phyloP scores from a whole-genome alignment of 257 asterid species.

The Lycium ferocissimum region DNA sequence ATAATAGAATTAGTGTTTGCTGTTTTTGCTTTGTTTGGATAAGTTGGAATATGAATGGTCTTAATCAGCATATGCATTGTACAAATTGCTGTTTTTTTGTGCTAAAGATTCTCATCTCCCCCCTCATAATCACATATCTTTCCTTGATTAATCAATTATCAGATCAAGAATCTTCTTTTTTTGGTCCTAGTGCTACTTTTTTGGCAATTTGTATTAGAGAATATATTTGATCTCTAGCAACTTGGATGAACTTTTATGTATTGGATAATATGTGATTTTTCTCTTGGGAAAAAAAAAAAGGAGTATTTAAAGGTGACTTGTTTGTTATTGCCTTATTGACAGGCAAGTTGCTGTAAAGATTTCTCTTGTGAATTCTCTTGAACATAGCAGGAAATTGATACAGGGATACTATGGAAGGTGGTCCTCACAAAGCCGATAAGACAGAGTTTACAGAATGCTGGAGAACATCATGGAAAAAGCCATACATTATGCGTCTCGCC shows the following conservation, averaged over 20 bases:
- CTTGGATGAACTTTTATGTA: background rate
- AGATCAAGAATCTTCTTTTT: background rate
- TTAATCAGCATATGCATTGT: slow-evolving; percentile 3
- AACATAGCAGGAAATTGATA: background rate
- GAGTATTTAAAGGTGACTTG: background rate
- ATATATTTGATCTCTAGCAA: background rate
- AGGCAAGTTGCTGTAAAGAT: background rate
- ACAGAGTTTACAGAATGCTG: slow-evolving; percentile 78
- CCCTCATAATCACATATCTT: background rate
- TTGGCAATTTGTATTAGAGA: slow-evolving; percentile 14
- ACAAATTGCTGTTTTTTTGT: slow-evolving; percentile 9
- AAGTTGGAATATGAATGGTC: background rate
- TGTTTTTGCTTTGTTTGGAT: background rate
- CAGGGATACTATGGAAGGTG: slow-evolving; percentile 60
- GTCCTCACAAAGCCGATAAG: slow-evolving; percentile 55
- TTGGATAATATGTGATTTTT: background rate
- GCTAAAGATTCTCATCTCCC: background rate
- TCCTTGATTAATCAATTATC: background rate
- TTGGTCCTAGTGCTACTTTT: background rate
- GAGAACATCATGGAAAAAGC: slow-evolving; percentile 62
- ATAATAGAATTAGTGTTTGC: background rate
- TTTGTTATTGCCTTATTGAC: background rate
- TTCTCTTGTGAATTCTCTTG: background rate
- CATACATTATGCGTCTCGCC: slow-evolving; percentile 82
- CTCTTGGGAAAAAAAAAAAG: background rate